Conservation (phyloP, 2,329 filamentous ascomycete genomes). For the Nemania diffusa region DNA sequence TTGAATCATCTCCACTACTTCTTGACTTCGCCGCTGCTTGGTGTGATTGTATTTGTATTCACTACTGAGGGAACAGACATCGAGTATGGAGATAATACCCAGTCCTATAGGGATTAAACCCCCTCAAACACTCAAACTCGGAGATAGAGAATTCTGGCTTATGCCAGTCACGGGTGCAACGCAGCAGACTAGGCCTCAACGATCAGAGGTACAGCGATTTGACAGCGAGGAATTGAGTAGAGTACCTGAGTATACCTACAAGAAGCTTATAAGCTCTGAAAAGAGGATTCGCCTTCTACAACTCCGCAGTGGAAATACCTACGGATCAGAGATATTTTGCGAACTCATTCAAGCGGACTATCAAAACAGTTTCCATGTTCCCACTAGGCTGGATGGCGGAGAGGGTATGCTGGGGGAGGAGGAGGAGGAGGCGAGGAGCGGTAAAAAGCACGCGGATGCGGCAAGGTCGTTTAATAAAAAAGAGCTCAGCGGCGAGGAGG, state of each 20-base stretch:
- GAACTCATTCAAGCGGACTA: slow-evolving; percentile 5
- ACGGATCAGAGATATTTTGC: slow-evolving; percentile 9
- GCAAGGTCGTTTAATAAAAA: neutral
- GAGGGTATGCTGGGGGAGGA: neutral
- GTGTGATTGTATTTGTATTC: neutral
- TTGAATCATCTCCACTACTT: neutral
- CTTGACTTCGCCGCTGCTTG: neutral
- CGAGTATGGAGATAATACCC: neutral
- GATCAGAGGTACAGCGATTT: neutral
- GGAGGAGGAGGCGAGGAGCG: neutral
- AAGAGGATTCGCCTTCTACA: slow-evolving; percentile 10
- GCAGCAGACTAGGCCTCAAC: neutral
- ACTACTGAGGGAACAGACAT: neutral
- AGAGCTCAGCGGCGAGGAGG: neutral
- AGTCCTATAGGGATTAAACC: neutral
- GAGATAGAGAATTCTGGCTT: neutral
- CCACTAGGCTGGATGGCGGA: neutral
- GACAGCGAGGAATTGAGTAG: neutral
- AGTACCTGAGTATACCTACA: slow-evolving; percentile 1
- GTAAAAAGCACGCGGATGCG: too few species aligned
- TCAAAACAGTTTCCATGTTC: neutral
- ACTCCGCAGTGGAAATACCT: neutral
- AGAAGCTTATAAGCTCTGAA: neutral
- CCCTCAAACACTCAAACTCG: neutral
- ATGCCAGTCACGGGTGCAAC: neutral